phyloP scores from a whole-genome alignment of 257 asterid genomes.

The Plantago major region DNA sequence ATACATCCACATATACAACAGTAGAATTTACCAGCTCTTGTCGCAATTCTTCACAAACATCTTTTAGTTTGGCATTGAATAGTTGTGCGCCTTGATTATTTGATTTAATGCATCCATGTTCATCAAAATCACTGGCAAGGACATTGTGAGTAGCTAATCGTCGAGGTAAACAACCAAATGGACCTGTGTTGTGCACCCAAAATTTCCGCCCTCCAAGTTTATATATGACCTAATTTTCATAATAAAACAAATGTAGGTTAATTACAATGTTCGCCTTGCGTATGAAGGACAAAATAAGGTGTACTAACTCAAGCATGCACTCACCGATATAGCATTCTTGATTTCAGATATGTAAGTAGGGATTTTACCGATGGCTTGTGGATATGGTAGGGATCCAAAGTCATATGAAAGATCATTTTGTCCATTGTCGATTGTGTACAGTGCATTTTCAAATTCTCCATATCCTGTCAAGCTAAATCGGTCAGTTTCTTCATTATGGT shows the following conservation, averaged over 20 bases:
- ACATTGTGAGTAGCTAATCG: not conserved
- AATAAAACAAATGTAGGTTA: too few species aligned
- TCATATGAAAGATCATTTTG: not conserved
- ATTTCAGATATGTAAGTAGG: conserved; percentile 14
- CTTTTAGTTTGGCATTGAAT: conserved; percentile 3
- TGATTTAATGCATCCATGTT: conserved; percentile 8
- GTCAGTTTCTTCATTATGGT: too few species aligned
- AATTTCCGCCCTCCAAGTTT: conserved; percentile 5
- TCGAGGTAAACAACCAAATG: conserved; percentile 14
- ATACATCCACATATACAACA: conserved; percentile 10
- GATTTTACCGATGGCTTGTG: conserved; percentile 2
- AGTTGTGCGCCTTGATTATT: not conserved
- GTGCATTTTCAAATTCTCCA: not conserved
- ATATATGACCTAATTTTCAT: conserved; percentile 5
- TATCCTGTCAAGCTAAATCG: too few species aligned
- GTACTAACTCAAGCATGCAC: too few species aligned
- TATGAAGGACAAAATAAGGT: too few species aligned
- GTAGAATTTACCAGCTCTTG: not conserved
- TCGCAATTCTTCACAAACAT: conserved; percentile 1
- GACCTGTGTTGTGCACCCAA: conserved; percentile 18
- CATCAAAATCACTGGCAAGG: not conserved
- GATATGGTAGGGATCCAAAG: not conserved
- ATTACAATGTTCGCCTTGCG: too few species aligned
- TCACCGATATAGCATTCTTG: conserved; percentile 3
- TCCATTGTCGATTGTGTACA: conserved; percentile 1